Evolutionary conservation across 2,329 filamentous ascomycete species (phyloP), one percentile per base, ranked within the genome.

Genomic region (Periconia macrospinosa): DNA sequence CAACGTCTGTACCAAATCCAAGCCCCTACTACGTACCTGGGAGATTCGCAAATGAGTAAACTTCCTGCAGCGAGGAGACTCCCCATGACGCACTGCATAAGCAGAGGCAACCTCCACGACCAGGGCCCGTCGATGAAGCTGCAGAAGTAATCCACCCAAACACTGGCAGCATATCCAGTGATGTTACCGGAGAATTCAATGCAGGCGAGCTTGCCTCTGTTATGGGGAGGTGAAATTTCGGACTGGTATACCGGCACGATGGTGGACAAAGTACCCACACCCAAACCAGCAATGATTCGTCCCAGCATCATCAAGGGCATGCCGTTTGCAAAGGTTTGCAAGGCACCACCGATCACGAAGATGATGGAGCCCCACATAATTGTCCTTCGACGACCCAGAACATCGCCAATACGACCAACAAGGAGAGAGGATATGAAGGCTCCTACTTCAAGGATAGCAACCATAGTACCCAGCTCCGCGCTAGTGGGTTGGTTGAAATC

Each of bases 181-280:
- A 99, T 96, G 75, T 99, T 99, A 50, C 94, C 94, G 0, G 93
- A 93, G 70, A 97, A 99, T 74, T 99, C 94, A 62, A 99, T 97
- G 74, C 94, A 97, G 20, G 93, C 94, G 57, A 99, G 82, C 76
- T 94, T 95, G 59, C 94, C 94, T 66, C 94, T 85, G 75, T 96
- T 97, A 70, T 99, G 94, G 6, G 94, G 92, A 46, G 94, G 94
- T 42, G 93, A 97, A 68, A 81, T 81, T 60, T 81, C 79, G 27
- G 78, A 80, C 62, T 81, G 79, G 57, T 81, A 81, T n/a, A 81
- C 77, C 3, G 79, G 79, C 23, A 81, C 79, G 51, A 81, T 81
- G 23, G 79, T 80, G 37, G 78, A 79, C 20, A 81, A 65, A 6
- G 78, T 75, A 62, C 79, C 79, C 5, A 81, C 79, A 46, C 79